Evolutionary conservation across 2,329 filamentous ascomycete genomes (phyloP), one percentile per base, ranked within the genome.

Genomic region (Fusarium devonianum): DNA sequence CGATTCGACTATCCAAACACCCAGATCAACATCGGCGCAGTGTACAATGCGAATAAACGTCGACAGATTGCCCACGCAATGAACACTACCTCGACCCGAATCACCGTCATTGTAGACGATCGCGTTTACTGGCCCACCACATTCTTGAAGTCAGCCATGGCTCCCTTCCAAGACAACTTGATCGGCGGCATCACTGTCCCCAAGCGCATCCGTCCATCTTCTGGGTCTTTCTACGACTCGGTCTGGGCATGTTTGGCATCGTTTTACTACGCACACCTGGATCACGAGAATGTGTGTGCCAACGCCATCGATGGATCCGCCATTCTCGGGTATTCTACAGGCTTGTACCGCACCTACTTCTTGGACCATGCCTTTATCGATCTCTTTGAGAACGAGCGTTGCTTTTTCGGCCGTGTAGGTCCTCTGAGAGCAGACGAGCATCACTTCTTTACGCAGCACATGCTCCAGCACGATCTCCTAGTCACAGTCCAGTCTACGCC

Each of bases 51-150:
- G 18, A 62, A 53, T 33, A 62, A 53, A 7, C 57, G 60, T 9
- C 47, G 39, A 0, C 55, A 63, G 35, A 52, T 63, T 8, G 28
- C 25, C 4, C 58, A 58, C 7, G 60, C 55, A 5, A 16, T 62
- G 8, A 23, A 10, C 2, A 14, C 10, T 2, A 14, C 54, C 21
- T 9, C 4, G 1, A 46, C 38, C 10, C 5, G 17, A 1, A 37
- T 63, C 22, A 60, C 42, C 5, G 34, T 45, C 3, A 13, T 63
- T 2, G 25, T 40, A 3, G 60, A 63, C 2, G 60, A 63, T n/a
- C 11, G 37, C 8, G 37, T 52, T 8, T 16, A 40, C 2, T 63
- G 60, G 60, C 44, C 51, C 12, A 3, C 5, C 1, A 7, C 5
- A 1, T 63, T 63, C 19, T 33, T 63, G 5, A 4, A 10, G 1